Percentiles rank a stretch among this genome's conserved stretches.
phyloP scores from a whole-genome alignment of 2,329 filamentous ascomycete genomes.

The Colletotrichum tanaceti region DNA sequence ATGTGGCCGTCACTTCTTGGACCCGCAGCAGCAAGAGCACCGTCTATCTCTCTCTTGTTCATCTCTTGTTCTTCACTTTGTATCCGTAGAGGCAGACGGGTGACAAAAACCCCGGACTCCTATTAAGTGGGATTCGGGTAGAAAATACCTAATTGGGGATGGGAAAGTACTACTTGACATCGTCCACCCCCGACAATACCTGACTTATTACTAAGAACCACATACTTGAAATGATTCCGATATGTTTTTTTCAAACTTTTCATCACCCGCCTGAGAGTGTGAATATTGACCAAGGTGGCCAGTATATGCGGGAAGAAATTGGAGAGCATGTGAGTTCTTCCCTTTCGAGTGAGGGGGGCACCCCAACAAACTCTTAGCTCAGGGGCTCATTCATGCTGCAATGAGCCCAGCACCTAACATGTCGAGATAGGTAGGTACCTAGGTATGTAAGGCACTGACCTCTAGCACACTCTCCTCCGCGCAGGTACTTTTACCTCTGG shows the following conservation, averaged over 20 bases:
- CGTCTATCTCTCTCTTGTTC: background rate
- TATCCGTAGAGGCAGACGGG: too few relatives aligned
- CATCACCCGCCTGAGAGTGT: too few relatives aligned
- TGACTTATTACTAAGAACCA: too few relatives aligned
- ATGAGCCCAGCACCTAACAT: background rate
- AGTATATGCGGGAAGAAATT: background rate
- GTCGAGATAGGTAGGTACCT: background rate
- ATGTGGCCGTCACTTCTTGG: background rate
- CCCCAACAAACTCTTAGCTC: slow-evolving; percentile 27
- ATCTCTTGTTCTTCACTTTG: background rate
- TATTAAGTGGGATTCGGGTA: too few relatives aligned
- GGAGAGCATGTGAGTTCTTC: slow-evolving; percentile 20
- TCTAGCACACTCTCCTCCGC: background rate
- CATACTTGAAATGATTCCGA: too few relatives aligned
- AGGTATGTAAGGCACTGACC: background rate
- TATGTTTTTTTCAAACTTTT: too few relatives aligned
- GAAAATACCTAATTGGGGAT: too few relatives aligned
- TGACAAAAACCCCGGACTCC: too few relatives aligned
- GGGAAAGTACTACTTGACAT: too few relatives aligned
- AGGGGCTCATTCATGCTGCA: background rate
- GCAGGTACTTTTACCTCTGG: background rate
- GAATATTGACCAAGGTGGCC: too few relatives aligned
- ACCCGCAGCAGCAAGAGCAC: background rate
- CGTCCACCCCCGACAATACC: too few relatives aligned
- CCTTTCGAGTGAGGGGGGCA: too few relatives aligned